Conservation (phyloP, 179 eudicot species). For the Beta macrorhiza region DNA sequence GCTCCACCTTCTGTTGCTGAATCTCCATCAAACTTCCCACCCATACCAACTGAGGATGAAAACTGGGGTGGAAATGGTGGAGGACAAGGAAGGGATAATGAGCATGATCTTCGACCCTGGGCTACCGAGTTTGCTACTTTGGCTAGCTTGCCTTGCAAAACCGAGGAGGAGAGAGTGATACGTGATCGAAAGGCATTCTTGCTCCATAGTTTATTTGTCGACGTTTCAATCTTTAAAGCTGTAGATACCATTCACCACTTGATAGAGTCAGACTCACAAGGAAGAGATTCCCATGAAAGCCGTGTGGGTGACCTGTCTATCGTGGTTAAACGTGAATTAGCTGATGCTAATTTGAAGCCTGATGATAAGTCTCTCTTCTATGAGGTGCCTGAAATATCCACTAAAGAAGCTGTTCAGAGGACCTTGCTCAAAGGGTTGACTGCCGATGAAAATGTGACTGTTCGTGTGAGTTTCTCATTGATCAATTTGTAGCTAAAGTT, state of each 20-base stretch:
- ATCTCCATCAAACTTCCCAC: constrained; percentile 54
- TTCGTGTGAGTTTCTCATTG: constrained; percentile 53
- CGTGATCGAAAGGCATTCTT: constrained; percentile 93
- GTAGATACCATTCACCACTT: constrained; percentile 58
- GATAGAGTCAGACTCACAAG: constrained; percentile 36
- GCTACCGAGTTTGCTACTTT: constrained; percentile 86
- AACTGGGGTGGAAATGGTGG: constrained; percentile 96
- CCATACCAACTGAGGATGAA: constrained; percentile 81
- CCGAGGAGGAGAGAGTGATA: constrained; percentile 87
- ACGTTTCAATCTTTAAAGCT: constrained; percentile 75
- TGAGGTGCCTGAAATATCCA: constrained; percentile 38
- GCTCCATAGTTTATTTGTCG: constrained; percentile 88
- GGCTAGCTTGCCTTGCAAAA: constrained; percentile 79
- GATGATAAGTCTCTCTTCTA: constrained; percentile 44
- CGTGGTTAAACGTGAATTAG: constrained; percentile 60
- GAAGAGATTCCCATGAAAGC: constrained; percentile 49
- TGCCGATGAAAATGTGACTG: constrained; percentile 95
- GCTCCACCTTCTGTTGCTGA: constrained; percentile 70
- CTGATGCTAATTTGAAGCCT: constrained; percentile 58
- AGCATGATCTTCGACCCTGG: constrained; percentile 79
- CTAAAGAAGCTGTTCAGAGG: constrained; percentile 47
- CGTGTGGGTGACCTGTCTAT: constrained; percentile 72
- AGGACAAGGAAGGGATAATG: constrained; percentile 78
- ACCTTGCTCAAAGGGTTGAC: constrained; percentile 89
- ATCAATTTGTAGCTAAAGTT: neutral